Evolutionary conservation across 805 yeast genomes (phyloP).

Genomic region (Yueomyces sinensis): DNA sequence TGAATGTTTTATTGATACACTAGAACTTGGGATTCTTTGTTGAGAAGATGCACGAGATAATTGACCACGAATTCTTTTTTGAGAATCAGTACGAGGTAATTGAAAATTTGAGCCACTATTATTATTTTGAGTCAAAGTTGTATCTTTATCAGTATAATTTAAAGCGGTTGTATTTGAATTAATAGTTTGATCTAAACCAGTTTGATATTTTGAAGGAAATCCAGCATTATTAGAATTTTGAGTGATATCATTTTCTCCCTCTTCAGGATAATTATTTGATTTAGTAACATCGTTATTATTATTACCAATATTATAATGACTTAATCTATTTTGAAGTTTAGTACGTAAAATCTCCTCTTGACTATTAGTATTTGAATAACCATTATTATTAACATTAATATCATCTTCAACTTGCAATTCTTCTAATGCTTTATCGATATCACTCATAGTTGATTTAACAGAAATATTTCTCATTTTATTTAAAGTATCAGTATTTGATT

Average conservation of each 20-base stretch:
- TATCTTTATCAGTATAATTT: constrained; percentile 1
- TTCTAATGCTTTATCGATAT: constrained; percentile 59
- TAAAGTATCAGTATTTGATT: background rate
- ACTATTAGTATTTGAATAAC: background rate
- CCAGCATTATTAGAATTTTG: too few relatives aligned
- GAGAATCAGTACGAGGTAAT: background rate
- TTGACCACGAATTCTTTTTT: background rate
- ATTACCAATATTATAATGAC: too few relatives aligned
- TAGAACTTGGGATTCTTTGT: background rate
- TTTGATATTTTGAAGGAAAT: too few relatives aligned
- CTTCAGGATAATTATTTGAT: too few relatives aligned
- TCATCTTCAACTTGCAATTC: constrained; percentile 36
- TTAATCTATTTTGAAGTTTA: background rate
- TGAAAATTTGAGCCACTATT: constrained; percentile 2
- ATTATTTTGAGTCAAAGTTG: constrained; percentile 3
- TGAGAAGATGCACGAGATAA: background rate
- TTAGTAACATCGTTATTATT: too few relatives aligned
- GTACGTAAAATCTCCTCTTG: background rate
- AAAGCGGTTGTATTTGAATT: constrained; percentile 2
- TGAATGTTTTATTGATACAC: too few relatives aligned
- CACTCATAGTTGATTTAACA: constrained; percentile 45
- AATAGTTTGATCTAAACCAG: background rate
- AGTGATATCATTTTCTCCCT: too few relatives aligned
- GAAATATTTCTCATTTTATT: constrained; percentile 24
- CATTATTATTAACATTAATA: too few relatives aligned